These are phyloP conservation scores for Phytopythium chamaehyphon DNA, from an alignment of 352 stramenopile species.

Conservation along the genomic window DNA sequence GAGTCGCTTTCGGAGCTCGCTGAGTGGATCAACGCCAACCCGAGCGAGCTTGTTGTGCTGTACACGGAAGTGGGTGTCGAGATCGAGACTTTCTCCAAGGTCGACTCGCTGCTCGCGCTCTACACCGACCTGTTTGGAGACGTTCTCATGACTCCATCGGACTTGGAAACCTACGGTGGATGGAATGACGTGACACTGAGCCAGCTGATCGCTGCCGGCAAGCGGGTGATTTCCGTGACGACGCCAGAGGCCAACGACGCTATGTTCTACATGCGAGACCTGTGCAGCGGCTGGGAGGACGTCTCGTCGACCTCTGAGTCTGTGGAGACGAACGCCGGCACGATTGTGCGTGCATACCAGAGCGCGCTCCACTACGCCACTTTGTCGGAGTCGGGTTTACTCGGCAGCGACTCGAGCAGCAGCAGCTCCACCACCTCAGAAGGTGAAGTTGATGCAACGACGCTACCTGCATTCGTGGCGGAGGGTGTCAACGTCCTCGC, in stretches of 20 bases:
- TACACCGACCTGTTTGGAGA: slow-evolving; percentile 47
- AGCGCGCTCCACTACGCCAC: slow-evolving; percentile 53
- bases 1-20: slow-evolving; percentile 55
- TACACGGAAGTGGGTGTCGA: slow-evolving; percentile 58
- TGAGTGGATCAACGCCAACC: slow-evolving; percentile 50
- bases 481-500: slow-evolving; percentile 60
- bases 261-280: slow-evolving; percentile 47
- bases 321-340: slow-evolving; percentile 30
- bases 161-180: slow-evolving; percentile 28
- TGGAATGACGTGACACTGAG: slow-evolving; percentile 44
- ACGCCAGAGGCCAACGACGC: slow-evolving; percentile 40
- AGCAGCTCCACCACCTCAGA: slow-evolving; percentile 18
- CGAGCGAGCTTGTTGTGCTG: slow-evolving; percentile 43
- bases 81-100: slow-evolving; percentile 33
- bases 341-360: slow-evolving; percentile 40
- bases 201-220: slow-evolving; percentile 38
- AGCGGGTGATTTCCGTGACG: slow-evolving; percentile 49
- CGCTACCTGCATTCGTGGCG: slow-evolving; percentile 39
- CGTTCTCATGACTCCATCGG: slow-evolving; percentile 40
- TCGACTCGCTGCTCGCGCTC: slow-evolving; percentile 38
- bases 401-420: slow-evolving; percentile 9
- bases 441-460: slow-evolving; percentile 26
- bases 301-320: slow-evolving; percentile 20
- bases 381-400: slow-evolving; percentile 30
- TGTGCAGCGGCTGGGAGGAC: slow-evolving; percentile 45